Evolutionary conservation across 371 early-diverging fungal species (phyloP).

Genomic region (Lichtheimia hyalospora): DNA sequence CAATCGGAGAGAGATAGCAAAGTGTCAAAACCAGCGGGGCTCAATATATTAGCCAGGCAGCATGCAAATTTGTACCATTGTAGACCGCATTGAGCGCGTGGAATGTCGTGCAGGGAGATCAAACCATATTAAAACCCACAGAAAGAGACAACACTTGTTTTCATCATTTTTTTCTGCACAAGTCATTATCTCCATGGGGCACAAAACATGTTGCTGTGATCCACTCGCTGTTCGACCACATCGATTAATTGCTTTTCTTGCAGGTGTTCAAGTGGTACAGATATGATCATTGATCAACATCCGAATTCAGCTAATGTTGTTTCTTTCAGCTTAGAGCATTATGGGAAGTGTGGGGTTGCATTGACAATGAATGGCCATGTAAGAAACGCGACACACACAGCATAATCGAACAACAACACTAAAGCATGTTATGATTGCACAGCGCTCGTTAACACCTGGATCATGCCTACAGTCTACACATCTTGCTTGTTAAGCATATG

Average conservation of each 20-base stretch:
- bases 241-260: slow-evolving; percentile 12
- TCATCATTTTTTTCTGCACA: background rate
- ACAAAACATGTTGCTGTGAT: slow-evolving; percentile 1
- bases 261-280: slow-evolving; percentile 21
- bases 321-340: slow-evolving; percentile 19
- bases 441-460: slow-evolving; percentile 15
- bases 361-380: slow-evolving; percentile 25
- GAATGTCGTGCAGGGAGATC: background rate
- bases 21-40: too few relatives aligned
- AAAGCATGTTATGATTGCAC: background rate
- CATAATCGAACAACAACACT: background rate
- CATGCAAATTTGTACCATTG: slow-evolving; percentile 3
- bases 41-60: background rate
- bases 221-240: slow-evolving; percentile 7
- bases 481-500: slow-evolving; percentile 20
- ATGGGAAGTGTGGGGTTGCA: slow-evolving; percentile 26
- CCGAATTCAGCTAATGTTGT: background rate
- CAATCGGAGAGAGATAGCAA: too few relatives aligned
- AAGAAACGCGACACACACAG: background rate
- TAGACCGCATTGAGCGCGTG: background rate
- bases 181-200: background rate
- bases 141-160: background rate
- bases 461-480: slow-evolving; percentile 24
- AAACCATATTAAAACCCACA: background rate
- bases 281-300: background rate